Evolutionary conservation across 1,284 basidiomycete genomes (phyloP).

Genomic region (Irpex sp.): DNA sequence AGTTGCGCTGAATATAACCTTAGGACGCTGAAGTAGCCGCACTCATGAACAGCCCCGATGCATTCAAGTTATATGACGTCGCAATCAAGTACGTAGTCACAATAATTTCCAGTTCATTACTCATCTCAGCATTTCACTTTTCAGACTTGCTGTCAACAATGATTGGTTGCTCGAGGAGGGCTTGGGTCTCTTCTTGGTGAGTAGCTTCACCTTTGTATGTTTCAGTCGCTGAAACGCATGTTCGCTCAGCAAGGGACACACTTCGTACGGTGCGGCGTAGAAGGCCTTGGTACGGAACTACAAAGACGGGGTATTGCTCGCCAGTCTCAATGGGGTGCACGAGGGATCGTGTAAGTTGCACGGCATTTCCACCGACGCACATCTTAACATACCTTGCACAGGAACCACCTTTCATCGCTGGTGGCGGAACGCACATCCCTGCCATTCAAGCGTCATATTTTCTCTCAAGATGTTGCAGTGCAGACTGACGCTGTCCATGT

Average conservation of each 20-base stretch:
- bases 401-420: conserved; percentile 43
- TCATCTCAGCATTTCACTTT: no score
- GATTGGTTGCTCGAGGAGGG: conserved; percentile 69
- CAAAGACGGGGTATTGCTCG: conserved; percentile 58
- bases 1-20: background rate
- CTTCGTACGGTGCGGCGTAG: conserved; percentile 61
- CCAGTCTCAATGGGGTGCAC: conserved; percentile 66
- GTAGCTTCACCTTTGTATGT: conserved; percentile 10
- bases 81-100: conserved; percentile 48
- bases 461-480: conserved; percentile 53
- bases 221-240: conserved; percentile 7
- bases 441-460: conserved; percentile 47
- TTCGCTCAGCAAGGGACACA: conserved; percentile 57
- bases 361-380: background rate
- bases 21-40: conserved; percentile 66
- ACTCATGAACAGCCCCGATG: conserved; percentile 46
- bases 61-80: conserved; percentile 59
- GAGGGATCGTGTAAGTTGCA: conserved; percentile 54
- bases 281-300: conserved; percentile 57
- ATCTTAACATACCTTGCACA: conserved; percentile 17
- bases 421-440: conserved; percentile 39
- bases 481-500: conserved; percentile 52
- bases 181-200: conserved; percentile 57
- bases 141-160: conserved; percentile 54
- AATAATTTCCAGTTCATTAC: background rate